Conservation (phyloP, 2,329 filamentous ascomycete genomes). For the Phaeosphaeriaceae sp. region DNA sequence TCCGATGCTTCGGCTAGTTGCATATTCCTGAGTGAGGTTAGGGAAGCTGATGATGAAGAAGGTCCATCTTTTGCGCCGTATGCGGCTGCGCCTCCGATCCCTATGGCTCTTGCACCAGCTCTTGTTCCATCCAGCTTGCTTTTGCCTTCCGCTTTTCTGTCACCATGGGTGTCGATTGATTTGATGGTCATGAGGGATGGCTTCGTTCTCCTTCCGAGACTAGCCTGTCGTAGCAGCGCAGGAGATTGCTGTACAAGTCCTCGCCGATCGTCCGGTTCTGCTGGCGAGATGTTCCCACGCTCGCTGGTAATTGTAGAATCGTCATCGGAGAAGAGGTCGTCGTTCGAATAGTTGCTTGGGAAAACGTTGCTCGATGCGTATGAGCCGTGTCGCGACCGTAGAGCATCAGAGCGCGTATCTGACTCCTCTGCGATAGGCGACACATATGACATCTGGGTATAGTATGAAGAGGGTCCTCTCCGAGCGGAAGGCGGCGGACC, state of each 20-base stretch:
- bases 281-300: constrained; percentile 36
- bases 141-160: constrained; percentile 25
- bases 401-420: constrained; percentile 53
- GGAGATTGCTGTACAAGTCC: constrained; percentile 46
- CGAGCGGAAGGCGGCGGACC: constrained; percentile 58
- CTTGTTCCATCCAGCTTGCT: constrained; percentile 21
- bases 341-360: constrained; percentile 52
- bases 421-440: constrained; percentile 59
- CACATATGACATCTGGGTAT: constrained; percentile 56
- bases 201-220: constrained; percentile 55
- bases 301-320: constrained; percentile 47
- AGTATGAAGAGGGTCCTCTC: constrained; percentile 57
- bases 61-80: constrained; percentile 41
- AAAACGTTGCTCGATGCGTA: constrained; percentile 59
- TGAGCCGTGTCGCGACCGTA: constrained; percentile 50
- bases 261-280: constrained; percentile 45
- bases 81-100: constrained; percentile 33
- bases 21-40: constrained; percentile 33
- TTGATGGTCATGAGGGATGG: constrained; percentile 58
- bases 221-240: constrained; percentile 52
- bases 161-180: constrained; percentile 48
- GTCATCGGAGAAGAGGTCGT: constrained; percentile 45
- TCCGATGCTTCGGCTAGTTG: constrained; percentile 18
- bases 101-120: constrained; percentile 27
- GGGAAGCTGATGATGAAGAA: constrained; percentile 44